phyloP scores from a whole-genome alignment of 2,329 filamentous ascomycete species.

The Phaeosphaeriaceae sp. region DNA sequence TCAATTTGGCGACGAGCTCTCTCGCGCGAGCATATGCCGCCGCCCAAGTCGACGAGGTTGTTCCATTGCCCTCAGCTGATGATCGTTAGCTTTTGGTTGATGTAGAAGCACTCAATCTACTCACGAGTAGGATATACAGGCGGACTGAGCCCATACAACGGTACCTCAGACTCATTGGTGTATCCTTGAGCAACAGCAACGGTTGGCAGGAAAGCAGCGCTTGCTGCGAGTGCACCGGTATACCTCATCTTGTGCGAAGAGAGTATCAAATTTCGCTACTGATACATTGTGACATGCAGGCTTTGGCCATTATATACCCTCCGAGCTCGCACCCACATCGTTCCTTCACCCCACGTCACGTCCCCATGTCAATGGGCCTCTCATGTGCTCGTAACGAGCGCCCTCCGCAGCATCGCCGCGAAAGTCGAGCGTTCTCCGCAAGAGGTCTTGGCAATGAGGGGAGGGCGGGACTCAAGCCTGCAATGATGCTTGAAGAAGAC shows the following conservation, averaged over 20 bases:
- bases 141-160: constrained; percentile 36
- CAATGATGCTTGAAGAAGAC: not conserved
- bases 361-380: constrained; percentile 1
- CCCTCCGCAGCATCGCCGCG: constrained; percentile 11
- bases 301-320: not conserved
- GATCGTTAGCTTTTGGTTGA: constrained; percentile 13
- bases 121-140: constrained; percentile 41
- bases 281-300: not conserved
- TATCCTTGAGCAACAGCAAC: constrained; percentile 24
- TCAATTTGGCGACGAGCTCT: constrained; percentile 50
- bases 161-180: constrained; percentile 38
- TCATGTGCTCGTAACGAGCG: constrained; percentile 17
- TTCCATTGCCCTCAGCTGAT: constrained; percentile 32
- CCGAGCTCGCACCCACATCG: not conserved
- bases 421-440: constrained; percentile 21
- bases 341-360: constrained; percentile 8
- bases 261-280: not conserved
- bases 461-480: constrained; percentile 3
- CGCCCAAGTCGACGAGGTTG: constrained; percentile 33
- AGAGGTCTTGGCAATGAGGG: constrained; percentile 23
- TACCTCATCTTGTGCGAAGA: constrained; percentile 12
- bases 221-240: not conserved
- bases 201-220: constrained; percentile 17
- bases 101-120: constrained; percentile 1
- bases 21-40: constrained; percentile 46